Evolutionary conservation across 1,284 basidiomycete species (phyloP).

Genomic region (Irpex sp.): DNA sequence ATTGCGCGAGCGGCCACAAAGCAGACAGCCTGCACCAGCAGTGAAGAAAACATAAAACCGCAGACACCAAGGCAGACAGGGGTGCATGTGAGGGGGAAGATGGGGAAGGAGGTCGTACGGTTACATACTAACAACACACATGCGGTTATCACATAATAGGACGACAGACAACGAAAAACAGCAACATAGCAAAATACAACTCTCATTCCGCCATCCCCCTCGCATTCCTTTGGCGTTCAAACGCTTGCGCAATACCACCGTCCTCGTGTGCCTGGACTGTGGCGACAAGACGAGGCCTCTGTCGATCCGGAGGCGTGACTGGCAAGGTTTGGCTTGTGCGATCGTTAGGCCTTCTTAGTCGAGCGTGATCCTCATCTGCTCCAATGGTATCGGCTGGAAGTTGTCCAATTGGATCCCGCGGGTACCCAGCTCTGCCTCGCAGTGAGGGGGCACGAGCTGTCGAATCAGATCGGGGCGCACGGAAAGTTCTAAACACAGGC

Average conservation of each 20-base stretch:
- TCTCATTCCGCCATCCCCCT: slow-evolving; percentile 11
- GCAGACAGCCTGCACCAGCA: no score
- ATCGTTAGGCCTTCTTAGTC: slow-evolving; percentile 49
- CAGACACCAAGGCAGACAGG: no score
- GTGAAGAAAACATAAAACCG: no score
- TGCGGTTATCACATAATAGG: background rate
- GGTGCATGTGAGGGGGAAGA: no score
- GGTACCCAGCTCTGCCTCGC: slow-evolving; percentile 83
- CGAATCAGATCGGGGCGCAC: slow-evolving; percentile 93
- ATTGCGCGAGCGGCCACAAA: background rate
- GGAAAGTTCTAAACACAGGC: slow-evolving; percentile 69
- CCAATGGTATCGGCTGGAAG: slow-evolving; percentile 93
- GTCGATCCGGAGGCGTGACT: background rate
- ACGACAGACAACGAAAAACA: slow-evolving; percentile 2
- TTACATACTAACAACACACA: slow-evolving; percentile 6
- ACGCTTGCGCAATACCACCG: no score
- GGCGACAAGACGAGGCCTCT: background rate
- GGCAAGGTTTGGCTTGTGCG: slow-evolving; percentile 7
- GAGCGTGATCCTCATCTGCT: slow-evolving; percentile 87
- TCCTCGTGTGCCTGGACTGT: background rate
- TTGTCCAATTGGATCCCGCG: slow-evolving; percentile 87
- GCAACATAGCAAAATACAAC: background rate
- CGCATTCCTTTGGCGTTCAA: background rate
- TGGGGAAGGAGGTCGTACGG: slow-evolving; percentile 7
- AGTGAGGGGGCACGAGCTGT: slow-evolving; percentile 87